Conservation (phyloP, 768 basidiomycete species). For the Leccinum aurantiacum region DNA sequence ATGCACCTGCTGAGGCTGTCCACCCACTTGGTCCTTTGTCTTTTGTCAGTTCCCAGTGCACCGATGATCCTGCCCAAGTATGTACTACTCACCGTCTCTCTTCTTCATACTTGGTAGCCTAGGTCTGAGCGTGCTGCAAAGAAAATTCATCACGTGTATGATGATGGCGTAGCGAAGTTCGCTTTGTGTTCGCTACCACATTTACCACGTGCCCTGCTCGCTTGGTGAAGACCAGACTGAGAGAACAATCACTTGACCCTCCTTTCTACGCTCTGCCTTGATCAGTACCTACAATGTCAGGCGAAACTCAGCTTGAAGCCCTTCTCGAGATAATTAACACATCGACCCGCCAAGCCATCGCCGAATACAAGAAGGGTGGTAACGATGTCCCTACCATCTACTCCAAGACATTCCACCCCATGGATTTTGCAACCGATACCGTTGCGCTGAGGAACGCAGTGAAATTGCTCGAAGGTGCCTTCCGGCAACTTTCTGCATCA, state of each 20-base stretch:
- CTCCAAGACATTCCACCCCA: slow-evolving; percentile 22
- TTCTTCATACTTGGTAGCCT: too few relatives aligned
- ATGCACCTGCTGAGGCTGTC: too few relatives aligned
- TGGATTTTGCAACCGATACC: slow-evolving; percentile 21
- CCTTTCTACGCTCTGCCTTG: not conserved
- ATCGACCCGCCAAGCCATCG: slow-evolving; percentile 27
- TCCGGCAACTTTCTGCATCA: slow-evolving; percentile 26
- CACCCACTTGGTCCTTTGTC: too few relatives aligned
- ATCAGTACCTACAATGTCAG: slow-evolving; percentile 15
- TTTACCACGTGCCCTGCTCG: too few relatives aligned
- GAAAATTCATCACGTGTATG: too few relatives aligned
- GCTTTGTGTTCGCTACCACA: too few relatives aligned
- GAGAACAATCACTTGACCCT: not conserved
- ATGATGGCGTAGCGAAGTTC: too few relatives aligned
- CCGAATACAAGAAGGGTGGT: slow-evolving; percentile 26
- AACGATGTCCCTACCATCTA: slow-evolving; percentile 26
- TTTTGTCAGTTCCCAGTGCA: too few relatives aligned
- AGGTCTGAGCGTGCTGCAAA: too few relatives aligned
- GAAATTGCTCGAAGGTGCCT: slow-evolving; percentile 27
- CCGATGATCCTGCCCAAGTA: too few relatives aligned
- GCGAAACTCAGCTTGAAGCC: slow-evolving; percentile 10
- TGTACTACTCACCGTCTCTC: too few relatives aligned
- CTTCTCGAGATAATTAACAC: slow-evolving; percentile 30
- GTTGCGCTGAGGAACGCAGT: slow-evolving; percentile 26
- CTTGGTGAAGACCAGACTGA: not conserved